Conservation (phyloP, 306 rosid genomes). For the Prunus davidiana region DNA sequence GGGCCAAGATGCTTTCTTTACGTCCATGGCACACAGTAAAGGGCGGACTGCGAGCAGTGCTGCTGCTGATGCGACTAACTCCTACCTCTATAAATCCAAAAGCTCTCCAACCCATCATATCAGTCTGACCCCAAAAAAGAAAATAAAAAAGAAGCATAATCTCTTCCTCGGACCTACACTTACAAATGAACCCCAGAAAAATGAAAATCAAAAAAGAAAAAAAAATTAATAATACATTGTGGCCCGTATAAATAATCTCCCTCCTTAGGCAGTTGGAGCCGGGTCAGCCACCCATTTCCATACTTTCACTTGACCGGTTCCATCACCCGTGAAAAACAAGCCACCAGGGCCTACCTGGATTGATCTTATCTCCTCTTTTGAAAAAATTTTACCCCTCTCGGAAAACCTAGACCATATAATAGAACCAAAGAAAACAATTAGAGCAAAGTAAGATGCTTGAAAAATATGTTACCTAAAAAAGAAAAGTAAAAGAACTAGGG, state of each 20-base stretch:
- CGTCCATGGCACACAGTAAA: slow-evolving; percentile 19
- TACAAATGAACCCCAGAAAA: slow-evolving; percentile 22
- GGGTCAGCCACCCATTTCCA: slow-evolving; percentile 71
- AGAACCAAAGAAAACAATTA: slow-evolving; percentile 5
- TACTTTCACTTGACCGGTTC: slow-evolving; percentile 83
- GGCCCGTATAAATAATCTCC: not conserved
- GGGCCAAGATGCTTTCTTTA: slow-evolving; percentile 13
- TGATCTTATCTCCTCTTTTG: slow-evolving; percentile 76
- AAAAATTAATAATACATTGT: slow-evolving; percentile 11
- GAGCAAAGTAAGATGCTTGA: not conserved
- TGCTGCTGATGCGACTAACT: slow-evolving; percentile 16
- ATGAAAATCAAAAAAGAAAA: slow-evolving; percentile 6
- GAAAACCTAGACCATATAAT: slow-evolving; percentile 53
- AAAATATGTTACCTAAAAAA: not conserved
- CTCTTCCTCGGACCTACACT: slow-evolving; percentile 32
- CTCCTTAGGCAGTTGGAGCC: slow-evolving; percentile 33
- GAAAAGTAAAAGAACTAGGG: not conserved
- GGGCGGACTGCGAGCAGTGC: slow-evolving; percentile 15
- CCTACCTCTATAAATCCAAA: slow-evolving; percentile 34
- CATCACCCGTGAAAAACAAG: slow-evolving; percentile 91
- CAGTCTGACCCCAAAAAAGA: not conserved
- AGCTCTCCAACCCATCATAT: slow-evolving; percentile 1
- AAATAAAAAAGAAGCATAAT: slow-evolving; percentile 8
- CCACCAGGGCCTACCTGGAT: slow-evolving; percentile 79
- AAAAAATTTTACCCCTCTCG: slow-evolving; percentile 81